A percentile compares a stretch with the other conserved stretches of the same genome.
Evolutionary conservation across 2,329 filamentous ascomycete genomes (phyloP).

Genomic region (Alternaria longipes): DNA sequence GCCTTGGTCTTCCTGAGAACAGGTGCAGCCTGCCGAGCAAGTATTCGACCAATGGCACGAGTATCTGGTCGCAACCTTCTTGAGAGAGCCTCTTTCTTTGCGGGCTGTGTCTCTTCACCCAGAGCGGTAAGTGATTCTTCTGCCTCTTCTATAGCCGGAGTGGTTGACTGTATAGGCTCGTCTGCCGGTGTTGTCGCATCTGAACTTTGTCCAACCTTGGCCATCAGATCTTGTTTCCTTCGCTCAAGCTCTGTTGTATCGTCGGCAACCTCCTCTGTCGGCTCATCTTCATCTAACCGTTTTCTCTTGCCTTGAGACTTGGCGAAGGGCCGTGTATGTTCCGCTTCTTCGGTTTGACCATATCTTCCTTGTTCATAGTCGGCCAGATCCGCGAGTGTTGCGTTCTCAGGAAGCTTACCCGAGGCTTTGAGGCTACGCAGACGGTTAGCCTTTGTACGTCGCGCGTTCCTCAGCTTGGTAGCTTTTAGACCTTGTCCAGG

Average conservation of each 20-base stretch:
- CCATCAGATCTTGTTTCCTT: constrained; percentile 37
- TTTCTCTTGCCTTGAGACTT: constrained; percentile 34
- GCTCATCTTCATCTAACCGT: constrained; percentile 34
- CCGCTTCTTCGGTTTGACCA: not conserved
- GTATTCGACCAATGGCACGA: constrained; percentile 41
- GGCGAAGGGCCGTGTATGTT: constrained; percentile 14
- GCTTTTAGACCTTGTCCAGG: constrained; percentile 60
- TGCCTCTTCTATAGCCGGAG: not conserved
- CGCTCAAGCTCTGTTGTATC: constrained; percentile 30
- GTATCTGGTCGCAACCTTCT: constrained; percentile 40
- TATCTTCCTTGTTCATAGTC: constrained; percentile 54
- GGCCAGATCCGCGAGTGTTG: constrained; percentile 62
- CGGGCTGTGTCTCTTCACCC: constrained; percentile 1
- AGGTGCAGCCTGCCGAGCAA: constrained; percentile 40
- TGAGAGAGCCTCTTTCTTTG: constrained; percentile 19
- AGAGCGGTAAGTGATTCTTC: not conserved
- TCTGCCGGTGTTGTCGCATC: constrained; percentile 5
- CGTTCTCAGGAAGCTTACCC: constrained; percentile 61
- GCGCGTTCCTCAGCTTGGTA: constrained; percentile 66
- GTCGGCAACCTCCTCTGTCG: constrained; percentile 3
- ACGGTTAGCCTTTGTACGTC: constrained; percentile 60
- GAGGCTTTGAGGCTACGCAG: constrained; percentile 63
- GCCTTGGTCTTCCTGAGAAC: constrained; percentile 31
- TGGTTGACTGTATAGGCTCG: constrained; percentile 1
- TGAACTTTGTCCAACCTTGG: constrained; percentile 20